Percentiles rank a stretch among this genome's conserved stretches.
phyloP scores from a whole-genome alignment of 2,329 filamentous ascomycete genomes.

The Dendrostoma leiphaemia region DNA sequence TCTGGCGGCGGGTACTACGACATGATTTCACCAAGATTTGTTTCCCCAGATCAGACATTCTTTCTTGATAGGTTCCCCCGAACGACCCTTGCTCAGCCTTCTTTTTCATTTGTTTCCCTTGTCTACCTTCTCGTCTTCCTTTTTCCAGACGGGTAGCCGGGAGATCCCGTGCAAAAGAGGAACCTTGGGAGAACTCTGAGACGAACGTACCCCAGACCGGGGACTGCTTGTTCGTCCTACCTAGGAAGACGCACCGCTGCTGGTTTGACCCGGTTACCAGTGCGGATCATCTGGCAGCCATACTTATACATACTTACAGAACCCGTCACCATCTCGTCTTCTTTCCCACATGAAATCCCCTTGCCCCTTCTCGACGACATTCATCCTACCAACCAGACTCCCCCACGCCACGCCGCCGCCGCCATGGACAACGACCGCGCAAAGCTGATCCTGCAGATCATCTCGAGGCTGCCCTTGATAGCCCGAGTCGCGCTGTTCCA shows the following conservation, averaged over 20 bases:
- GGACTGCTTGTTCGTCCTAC: neutral
- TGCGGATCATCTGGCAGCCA: too few species aligned
- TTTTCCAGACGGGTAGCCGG: neutral
- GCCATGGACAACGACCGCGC: slow-evolving; percentile 20
- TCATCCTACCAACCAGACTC: neutral
- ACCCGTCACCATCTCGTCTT: too few species aligned
- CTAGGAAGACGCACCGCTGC: too few species aligned
- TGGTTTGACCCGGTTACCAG: too few species aligned
- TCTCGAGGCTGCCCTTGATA: slow-evolving; percentile 60
- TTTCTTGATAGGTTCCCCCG: too few species aligned
- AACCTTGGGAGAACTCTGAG: neutral
- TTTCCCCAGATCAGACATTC: neutral
- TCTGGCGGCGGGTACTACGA: neutral
- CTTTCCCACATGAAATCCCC: neutral
- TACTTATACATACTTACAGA: neutral
- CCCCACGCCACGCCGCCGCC: neutral
- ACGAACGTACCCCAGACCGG: neutral
- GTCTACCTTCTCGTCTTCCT: neutral
- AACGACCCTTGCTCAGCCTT: too few species aligned
- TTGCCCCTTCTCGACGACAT: neutral
- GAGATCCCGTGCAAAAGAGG: neutral
- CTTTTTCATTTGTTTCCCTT: neutral
- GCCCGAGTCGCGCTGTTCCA: slow-evolving; percentile 62
- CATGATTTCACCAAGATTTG: neutral
- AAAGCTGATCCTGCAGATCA: slow-evolving; percentile 29